Conservation (phyloP, 2,329 filamentous ascomycete genomes). For the Metarhizium anisopliae region DNA sequence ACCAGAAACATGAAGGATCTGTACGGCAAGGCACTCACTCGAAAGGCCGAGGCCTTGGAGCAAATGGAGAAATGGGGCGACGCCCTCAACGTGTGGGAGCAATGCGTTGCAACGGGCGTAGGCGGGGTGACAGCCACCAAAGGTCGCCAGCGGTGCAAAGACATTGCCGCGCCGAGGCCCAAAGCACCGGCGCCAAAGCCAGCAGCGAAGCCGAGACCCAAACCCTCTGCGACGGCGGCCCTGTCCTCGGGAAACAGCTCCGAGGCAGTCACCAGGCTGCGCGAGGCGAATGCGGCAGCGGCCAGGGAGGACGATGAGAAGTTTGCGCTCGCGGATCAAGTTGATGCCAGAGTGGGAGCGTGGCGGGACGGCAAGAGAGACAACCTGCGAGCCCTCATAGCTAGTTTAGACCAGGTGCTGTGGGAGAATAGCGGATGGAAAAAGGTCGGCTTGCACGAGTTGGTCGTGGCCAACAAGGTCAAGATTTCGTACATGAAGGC, state of each 20-base stretch:
- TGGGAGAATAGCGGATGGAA: constrained; percentile 95
- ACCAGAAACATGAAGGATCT: constrained; percentile 85
- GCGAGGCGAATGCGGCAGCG: constrained; percentile 76
- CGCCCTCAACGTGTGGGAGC: constrained; percentile 70
- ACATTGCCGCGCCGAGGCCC: constrained; percentile 67
- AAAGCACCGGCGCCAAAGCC: constrained; percentile 26
- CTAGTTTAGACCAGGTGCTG: constrained; percentile 78
- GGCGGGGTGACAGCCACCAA: constrained; percentile 79
- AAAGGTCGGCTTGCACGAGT: constrained; percentile 87
- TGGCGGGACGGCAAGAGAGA: constrained; percentile 93
- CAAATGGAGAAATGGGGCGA: constrained; percentile 92
- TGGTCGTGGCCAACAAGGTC: constrained; percentile 88
- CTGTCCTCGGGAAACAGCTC: constrained; percentile 43
- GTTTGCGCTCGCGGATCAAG: constrained; percentile 76
- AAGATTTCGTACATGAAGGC: constrained; percentile 99
- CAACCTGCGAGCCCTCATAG: constrained; percentile 79
- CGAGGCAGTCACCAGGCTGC: constrained; percentile 73
- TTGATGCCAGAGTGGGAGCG: constrained; percentile 66
- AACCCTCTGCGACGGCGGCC: constrained; percentile 29
- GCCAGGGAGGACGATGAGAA: constrained; percentile 88
- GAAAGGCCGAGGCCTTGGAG: constrained; percentile 92
- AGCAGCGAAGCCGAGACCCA: constrained; percentile 36
- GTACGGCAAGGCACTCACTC: constrained; percentile 85
- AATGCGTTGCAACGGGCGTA: constrained; percentile 73
- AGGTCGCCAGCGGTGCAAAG: constrained; percentile 82